Evolutionary conservation across 2,329 filamentous ascomycete genomes (phyloP).

Genomic region (Ophiostoma australiae): DNA sequence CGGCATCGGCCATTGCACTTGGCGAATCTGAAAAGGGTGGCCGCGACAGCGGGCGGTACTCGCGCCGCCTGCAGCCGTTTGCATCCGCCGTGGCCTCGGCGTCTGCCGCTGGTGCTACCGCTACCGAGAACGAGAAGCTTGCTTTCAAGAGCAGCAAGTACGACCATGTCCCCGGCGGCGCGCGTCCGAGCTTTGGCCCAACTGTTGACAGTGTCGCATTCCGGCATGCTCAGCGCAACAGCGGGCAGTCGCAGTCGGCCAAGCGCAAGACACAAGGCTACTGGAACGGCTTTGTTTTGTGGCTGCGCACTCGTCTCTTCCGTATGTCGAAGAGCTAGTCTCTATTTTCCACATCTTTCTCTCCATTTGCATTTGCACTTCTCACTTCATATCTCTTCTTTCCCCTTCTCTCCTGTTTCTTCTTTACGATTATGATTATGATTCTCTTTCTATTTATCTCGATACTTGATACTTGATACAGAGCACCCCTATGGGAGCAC

Average conservation of each 20-base stretch:
- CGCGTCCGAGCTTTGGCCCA: conserved; percentile 34
- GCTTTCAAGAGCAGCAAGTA: conserved; percentile 46
- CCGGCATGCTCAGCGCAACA: conserved; percentile 40
- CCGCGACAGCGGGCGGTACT: conserved; percentile 17
- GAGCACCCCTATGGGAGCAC: background rate
- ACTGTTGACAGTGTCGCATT: conserved; percentile 44
- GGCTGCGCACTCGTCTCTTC: conserved; percentile 56
- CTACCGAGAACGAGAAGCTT: conserved; percentile 38
- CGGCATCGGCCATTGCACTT: conserved; percentile 23
- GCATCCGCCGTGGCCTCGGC: background rate
- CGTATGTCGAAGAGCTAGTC: conserved; percentile 22
- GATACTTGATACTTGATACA: background rate
- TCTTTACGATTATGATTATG: conserved; percentile 1
- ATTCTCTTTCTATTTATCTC: background rate
- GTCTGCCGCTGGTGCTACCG: background rate
- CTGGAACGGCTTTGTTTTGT: conserved; percentile 60
- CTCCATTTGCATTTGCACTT: background rate
- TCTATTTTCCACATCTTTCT: background rate
- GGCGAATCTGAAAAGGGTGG: conserved; percentile 25
- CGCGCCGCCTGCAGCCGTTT: conserved; percentile 23
- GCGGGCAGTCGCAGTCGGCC: conserved; percentile 36
- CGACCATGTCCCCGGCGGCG: conserved; percentile 38
- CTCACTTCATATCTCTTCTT: background rate
- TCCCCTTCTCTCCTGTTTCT: background rate
- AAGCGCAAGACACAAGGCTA: conserved; percentile 58